A percentile compares a stretch with the other conserved stretches of the same genome.
These are phyloP conservation scores for Marchantia polymorpha DNA, from an alignment of 225 moss, liverwort and hornwort species.

Conservation along the genomic window DNA sequence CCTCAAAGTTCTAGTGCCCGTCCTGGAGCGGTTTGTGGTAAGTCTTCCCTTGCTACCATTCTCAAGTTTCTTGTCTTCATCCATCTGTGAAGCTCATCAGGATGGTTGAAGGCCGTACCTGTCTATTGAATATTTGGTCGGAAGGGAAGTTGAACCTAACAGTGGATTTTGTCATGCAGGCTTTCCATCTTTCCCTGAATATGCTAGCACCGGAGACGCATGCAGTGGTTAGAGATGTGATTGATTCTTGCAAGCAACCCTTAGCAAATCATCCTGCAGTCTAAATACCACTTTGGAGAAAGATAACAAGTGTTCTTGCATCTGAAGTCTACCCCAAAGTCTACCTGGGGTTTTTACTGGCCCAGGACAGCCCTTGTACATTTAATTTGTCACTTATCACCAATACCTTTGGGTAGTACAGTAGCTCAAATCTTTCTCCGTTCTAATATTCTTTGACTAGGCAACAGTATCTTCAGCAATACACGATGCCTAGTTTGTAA, in stretches of 20 bases:
- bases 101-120: too few species aligned
- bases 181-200: slow-evolving; percentile 90
- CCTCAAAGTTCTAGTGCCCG: slow-evolving; percentile 78
- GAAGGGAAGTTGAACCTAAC: neutral
- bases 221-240: slow-evolving; percentile 81
- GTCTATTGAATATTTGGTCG: too few species aligned
- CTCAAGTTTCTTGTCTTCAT: neutral
- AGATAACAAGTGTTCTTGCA: slow-evolving; percentile 3
- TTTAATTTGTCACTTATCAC: slow-evolving; percentile 21
- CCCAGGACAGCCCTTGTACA: slow-evolving; percentile 32
- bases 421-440: slow-evolving; percentile 18
- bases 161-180: slow-evolving; percentile 43
- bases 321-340: slow-evolving; percentile 1
- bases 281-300: slow-evolving; percentile 11
- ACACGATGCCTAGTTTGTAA: slow-evolving; percentile 45
- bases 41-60: slow-evolving; percentile 1
- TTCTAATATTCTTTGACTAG: slow-evolving; percentile 45
- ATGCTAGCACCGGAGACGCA: slow-evolving; percentile 90
- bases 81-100: neutral
- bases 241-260: slow-evolving; percentile 88
- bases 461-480: slow-evolving; percentile 37
- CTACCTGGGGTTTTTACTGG: slow-evolving; percentile 10
- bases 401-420: slow-evolving; percentile 13
- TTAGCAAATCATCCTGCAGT: slow-evolving; percentile 49
- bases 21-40: slow-evolving; percentile 98